Evolutionary conservation across 805 yeast genomes (phyloP), one percentile per base, ranked within the genome.

Genomic region (Spathaspora passalidarum): DNA sequence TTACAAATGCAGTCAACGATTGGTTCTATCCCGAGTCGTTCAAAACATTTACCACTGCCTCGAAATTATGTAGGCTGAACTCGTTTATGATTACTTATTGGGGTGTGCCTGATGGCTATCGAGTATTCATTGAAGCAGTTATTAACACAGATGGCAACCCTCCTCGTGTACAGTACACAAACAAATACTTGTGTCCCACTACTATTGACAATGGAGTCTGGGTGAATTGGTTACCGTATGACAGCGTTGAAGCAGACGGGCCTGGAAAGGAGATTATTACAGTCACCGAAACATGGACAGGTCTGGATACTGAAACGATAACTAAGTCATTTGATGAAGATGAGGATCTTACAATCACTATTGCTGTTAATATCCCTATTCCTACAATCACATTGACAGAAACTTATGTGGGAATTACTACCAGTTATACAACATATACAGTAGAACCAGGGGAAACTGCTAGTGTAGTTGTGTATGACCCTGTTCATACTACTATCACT

Each of bases 401-500:
- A 21, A 49, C 59, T 9, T 54, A 54, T 35, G 20, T 42, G 16
- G 44, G 46, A 2, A 37, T 55, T 3, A 44, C 51, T 18, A 45
- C 49, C 20, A 10, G 29, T 11, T 41, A 32, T 21, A 22, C 39
- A 4, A 61, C 64, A 5, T 36, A 26, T 10, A 48, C 61, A 11
- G 50, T 53, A 18, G 16, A 55, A 2, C 44, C 50, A 10, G 61
- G 56, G 16, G 56, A 45, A 14, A 53, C 58, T 9, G 56, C 47
- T 4, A 56, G 60, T 2, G 59, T 57, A 2, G 42, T 48, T 14
- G 45, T 13, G 14, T 34, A 3, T 14, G 41, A 23, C 14, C 51
- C 22, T 54, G 52, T 88, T 5, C 76, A 82, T 50, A 76, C 88
- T 7, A 84, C 85, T 42, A 76, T 82, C 44, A 80, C 77, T 18